Evolutionary conservation across 148 eudicot genomes (phyloP).

Genomic region (Cornus suecica): DNA sequence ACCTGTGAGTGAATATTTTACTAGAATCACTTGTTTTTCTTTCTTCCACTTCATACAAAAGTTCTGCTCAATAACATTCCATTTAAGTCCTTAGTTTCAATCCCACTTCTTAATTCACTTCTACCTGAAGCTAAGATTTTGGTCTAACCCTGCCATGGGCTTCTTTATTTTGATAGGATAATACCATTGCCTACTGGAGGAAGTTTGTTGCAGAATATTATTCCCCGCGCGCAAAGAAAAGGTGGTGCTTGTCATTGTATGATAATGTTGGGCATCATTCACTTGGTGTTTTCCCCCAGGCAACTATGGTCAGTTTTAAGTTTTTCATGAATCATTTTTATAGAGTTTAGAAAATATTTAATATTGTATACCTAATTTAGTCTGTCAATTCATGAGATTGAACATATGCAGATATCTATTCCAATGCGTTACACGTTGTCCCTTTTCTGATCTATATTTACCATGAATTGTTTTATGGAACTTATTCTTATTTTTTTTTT

Average conservation of each 20-base stretch:
- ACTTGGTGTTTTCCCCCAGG: slow-evolving; percentile 84
- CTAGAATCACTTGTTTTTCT: background rate
- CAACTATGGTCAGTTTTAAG: slow-evolving; percentile 60
- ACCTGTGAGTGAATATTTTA: slow-evolving; percentile 45
- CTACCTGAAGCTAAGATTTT: background rate
- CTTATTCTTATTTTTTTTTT: background rate
- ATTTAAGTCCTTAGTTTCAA: background rate
- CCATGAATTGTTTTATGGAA: background rate
- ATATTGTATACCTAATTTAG: background rate
- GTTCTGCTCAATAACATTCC: background rate
- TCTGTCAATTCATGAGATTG: background rate
- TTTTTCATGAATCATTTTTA: background rate
- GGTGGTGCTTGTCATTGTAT: slow-evolving; percentile 91
- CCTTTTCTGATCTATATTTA: background rate
- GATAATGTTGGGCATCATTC: slow-evolving; percentile 93
- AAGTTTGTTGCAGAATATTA: slow-evolving; percentile 91
- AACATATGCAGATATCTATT: background rate
- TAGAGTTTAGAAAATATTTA: background rate
- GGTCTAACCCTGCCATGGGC: slow-evolving; percentile 7
- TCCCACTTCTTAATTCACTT: background rate
- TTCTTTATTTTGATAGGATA: slow-evolving; percentile 51
- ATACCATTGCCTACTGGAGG: slow-evolving; percentile 85
- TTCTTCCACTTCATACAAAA: background rate
- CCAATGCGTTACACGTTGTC: background rate
- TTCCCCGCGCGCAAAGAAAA: slow-evolving; percentile 91